Evolutionary conservation across 2,329 filamentous ascomycete genomes (phyloP).

Genomic region (Diaporthe nobilis): DNA sequence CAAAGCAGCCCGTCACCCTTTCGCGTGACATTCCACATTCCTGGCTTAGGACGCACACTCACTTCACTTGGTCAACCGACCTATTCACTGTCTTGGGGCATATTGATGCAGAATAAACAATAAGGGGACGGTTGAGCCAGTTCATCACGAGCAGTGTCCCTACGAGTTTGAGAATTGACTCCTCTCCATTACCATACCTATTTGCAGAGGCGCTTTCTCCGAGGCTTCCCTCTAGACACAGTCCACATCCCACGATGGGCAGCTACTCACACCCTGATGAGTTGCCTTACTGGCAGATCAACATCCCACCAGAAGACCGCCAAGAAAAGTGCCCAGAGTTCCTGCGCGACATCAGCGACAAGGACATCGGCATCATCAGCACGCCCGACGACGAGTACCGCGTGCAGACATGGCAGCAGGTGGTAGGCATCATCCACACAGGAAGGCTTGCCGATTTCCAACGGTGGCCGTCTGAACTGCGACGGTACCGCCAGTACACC

Average conservation of each 20-base stretch:
- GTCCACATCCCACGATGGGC: conserved; percentile 52
- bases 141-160: not conserved
- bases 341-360: conserved; percentile 73
- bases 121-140: not conserved
- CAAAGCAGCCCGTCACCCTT: not conserved
- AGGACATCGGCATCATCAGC: conserved; percentile 78
- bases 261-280: conserved; percentile 43
- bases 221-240: not conserved
- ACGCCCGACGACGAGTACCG: conserved; percentile 78
- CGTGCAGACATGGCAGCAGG: conserved; percentile 77
- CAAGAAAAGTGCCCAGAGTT: conserved; percentile 79
- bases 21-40: conserved; percentile 20
- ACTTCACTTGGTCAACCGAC: conserved; percentile 1
- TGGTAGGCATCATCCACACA: conserved; percentile 70
- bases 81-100: not conserved
- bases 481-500: conserved; percentile 82
- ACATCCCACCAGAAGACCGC: conserved; percentile 75
- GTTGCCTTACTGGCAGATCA: conserved; percentile 85
- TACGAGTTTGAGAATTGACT: not conserved
- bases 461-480: conserved; percentile 81
- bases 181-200: not conserved
- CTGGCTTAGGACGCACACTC: not conserved
- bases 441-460: conserved; percentile 85
- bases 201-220: conserved; percentile 7
- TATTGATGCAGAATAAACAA: not conserved